A percentile compares a stretch with the other conserved stretches of the same genome.
Evolutionary conservation across 768 basidiomycete species (phyloP).

Genomic region (Termitomyces sp.): DNA sequence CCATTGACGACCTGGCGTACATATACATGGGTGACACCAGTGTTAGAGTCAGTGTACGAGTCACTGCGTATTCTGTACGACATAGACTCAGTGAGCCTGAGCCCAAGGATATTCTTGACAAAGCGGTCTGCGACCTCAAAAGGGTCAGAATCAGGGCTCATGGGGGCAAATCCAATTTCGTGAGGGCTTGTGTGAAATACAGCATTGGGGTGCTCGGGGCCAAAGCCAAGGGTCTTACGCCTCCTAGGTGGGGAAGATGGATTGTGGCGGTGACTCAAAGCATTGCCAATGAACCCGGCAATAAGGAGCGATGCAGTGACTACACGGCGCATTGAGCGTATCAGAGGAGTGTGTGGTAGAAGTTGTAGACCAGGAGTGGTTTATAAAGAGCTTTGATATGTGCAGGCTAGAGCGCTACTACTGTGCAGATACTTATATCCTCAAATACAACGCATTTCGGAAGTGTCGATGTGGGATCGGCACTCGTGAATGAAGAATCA

Average conservation of each 20-base stretch:
- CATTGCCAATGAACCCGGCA: slow-evolving; percentile 56
- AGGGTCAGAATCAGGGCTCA: slow-evolving; percentile 42
- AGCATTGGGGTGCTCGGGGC: slow-evolving; percentile 74
- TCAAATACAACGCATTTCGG: no score
- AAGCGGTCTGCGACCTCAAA: slow-evolving; percentile 62
- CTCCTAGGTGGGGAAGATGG: slow-evolving; percentile 28
- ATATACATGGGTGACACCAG: slow-evolving; percentile 88
- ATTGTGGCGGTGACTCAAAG: slow-evolving; percentile 42
- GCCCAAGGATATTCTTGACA: slow-evolving; percentile 44
- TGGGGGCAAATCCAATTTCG: slow-evolving; percentile 41
- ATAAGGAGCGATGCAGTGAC: slow-evolving; percentile 59
- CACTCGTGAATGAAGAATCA: no score
- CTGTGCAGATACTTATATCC: slow-evolving; percentile 14
- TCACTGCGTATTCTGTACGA: slow-evolving; percentile 68
- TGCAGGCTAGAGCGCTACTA: background rate
- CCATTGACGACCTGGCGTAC: slow-evolving; percentile 82
- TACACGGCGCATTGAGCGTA: slow-evolving; percentile 60
- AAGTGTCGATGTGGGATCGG: no score
- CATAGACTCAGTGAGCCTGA: slow-evolving; percentile 32
- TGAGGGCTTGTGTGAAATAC: slow-evolving; percentile 53
- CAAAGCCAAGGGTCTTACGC: slow-evolving; percentile 90
- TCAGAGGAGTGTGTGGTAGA: background rate
- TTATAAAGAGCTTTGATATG: no score
- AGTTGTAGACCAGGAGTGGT: background rate
- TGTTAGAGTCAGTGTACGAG: slow-evolving; percentile 83